Evolutionary conservation across 1,139 yeast species (phyloP), one percentile per base, ranked within the genome.

Genomic region (Kurtzmaniella quercitrusa): DNA sequence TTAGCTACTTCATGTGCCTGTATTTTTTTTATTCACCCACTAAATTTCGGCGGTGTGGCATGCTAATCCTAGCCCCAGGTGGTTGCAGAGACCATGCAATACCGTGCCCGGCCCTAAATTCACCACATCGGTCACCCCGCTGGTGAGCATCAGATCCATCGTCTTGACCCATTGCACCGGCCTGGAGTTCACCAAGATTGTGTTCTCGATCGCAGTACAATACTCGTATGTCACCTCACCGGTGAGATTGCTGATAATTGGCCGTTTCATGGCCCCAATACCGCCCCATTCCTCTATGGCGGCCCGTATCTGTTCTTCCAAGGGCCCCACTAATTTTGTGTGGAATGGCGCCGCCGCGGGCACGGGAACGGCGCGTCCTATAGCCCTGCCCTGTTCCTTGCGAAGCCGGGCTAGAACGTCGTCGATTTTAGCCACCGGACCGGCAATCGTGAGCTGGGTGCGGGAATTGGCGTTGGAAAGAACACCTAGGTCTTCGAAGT

Each of bases 311-410:
- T 60, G 56, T 5, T 54, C 51, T 44, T 69, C 73, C 1, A 80
- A 74, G 0, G 63, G 59, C 19, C 48, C 46, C 55, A 80, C 62
- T 17, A 66, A 49, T 1, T 58, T 50, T 41, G 70, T 73, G 54
- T 80, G 85, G 56, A 80, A 80, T 6, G 85, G 83, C 1, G 80
- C 74, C 2, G 68, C 59, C 2, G 79, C 84, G 0, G 77, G 73
- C 40, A 80, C 56, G 23, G 52, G 53, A 8, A 63, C 58, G 1
- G 59, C 48, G 48, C 62, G 63, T 16, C 65, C 48, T 9, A 63
- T 18, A 5, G 15, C 21, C 12, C 24, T 36, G 14, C 36, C 36
- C 17, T 31, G 9, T 31, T 31, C 36, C 10, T 3, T 4, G 6
- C 18, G 16, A 12, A 31, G 14, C 6, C 48, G 42, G 2, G 46